Percentiles rank a stretch among this genome's conserved stretches.
Conservation (phyloP, 2,329 filamentous ascomycete species). For the Ceratocystis cacaofunesta region DNA sequence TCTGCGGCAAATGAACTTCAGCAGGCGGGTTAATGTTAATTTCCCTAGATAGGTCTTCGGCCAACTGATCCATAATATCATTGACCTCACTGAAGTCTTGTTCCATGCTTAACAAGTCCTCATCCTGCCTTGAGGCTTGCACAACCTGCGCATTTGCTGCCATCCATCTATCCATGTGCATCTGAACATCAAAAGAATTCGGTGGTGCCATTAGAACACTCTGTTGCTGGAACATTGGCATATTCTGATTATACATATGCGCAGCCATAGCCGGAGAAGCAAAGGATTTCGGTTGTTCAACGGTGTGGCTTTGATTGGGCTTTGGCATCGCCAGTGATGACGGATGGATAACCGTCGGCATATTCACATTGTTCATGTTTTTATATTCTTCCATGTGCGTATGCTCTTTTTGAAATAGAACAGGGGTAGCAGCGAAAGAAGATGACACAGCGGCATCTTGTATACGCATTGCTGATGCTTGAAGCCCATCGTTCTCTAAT, state of each 20-base stretch:
- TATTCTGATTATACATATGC: conserved; percentile 11
- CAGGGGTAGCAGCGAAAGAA: neutral
- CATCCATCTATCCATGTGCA: conserved; percentile 31
- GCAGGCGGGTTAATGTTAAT: conserved; percentile 5
- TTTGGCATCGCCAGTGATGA: neutral
- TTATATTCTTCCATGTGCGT: neutral
- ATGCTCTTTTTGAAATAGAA: neutral
- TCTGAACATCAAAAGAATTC: conserved; percentile 20
- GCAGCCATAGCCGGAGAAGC: conserved; percentile 9
- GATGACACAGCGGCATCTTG: neutral
- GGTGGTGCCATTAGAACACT: conserved; percentile 22
- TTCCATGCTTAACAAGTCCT: neutral
- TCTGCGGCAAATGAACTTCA: neutral
- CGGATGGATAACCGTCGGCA: neutral
- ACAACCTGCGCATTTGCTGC: conserved; percentile 21
- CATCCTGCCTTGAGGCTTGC: neutral
- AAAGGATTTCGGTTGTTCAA: conserved; percentile 6
- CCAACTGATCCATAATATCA: conserved; percentile 31
- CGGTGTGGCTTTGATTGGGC: neutral
- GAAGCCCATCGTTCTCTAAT: neutral
- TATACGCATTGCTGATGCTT: neutral
- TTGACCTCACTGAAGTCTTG: conserved; percentile 27
- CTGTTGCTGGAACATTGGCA: conserved; percentile 15
- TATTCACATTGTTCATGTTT: neutral
- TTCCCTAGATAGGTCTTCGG: conserved; percentile 25